Evolutionary conservation across 2,329 filamentous ascomycete species (phyloP), one percentile per base, ranked within the genome.

Genomic region (Talaromyces albobiverticillius): DNA sequence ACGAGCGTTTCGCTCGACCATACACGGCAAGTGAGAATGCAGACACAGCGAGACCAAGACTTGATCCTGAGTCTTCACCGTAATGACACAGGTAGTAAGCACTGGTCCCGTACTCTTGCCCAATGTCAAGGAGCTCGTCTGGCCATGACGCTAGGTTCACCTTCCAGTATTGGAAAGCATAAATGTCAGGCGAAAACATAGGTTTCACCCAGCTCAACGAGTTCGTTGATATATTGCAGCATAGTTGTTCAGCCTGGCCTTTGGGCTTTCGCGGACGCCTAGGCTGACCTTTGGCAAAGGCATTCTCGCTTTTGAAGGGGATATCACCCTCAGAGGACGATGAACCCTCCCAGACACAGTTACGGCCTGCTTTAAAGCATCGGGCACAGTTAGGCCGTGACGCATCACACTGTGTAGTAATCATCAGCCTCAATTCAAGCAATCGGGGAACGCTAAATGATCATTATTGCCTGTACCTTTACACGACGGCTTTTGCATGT

Each of bases 151-250:
- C 56, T 13, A 61, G 60, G 31, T 59, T 58, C n/a, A 51, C 36
- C 11, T 45, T 45, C 63, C 62, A 65, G 45, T 60, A 62, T 16
- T 62, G 45, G 16, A 65, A 58, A 14, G 62, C 63, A 51, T 62
- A 59, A 7, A 53, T 45, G 14, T 64, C 62, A 23, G 61, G 10
- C 4, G 60, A 52, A 4, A 49, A 34, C 2, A 31, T 16, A 6
- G 46, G 10, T 4, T 13, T 23, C 3, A n/a, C 10, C 18, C 25
- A 31, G 23, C 40, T 29, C 29, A 25, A 34, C 14, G 3, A 11
- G 26, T 18, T 20, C 41, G 34, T 22, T 16, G 16, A n/a, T 9
- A 3, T 8, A 8, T 20, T 20, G 34, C 7, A 38, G n/a, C n/a
- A 4, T 38, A n/a, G 3, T 38, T 38, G n/a, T 9, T 9, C 2